A percentile compares a stretch with the other conserved stretches of the same genome.
phyloP scores from a whole-genome alignment of 306 rosid species.

The Cucumis cinereus region DNA sequence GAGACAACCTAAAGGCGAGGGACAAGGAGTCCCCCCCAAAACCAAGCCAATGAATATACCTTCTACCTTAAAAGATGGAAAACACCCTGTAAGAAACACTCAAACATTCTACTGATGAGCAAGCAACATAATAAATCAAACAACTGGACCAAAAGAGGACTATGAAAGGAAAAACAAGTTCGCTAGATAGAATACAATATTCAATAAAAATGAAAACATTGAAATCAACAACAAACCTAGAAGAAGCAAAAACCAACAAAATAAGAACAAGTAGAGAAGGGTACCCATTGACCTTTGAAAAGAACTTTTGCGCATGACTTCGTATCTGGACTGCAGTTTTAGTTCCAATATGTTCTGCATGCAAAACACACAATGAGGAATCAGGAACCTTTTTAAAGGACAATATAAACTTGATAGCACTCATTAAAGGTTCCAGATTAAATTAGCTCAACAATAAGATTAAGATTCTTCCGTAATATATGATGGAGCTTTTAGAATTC shows the following conservation, averaged over 20 bases:
- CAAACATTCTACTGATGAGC: not conserved
- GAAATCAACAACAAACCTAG: conserved; percentile 8
- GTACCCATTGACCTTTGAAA: conserved; percentile 78
- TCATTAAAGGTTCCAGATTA: conserved; percentile 3
- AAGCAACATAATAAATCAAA: not conserved
- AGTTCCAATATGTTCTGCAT: conserved; percentile 94
- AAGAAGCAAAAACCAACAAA: not conserved
- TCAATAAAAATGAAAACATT: not conserved
- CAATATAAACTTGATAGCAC: not conserved
- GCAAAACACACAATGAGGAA: conserved; percentile 12
- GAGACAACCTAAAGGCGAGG: too few relatives aligned
- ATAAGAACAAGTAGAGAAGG: conserved; percentile 27
- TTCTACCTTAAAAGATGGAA: not conserved
- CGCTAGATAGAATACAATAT: not conserved
- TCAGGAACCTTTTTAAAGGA: not conserved
- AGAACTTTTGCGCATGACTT: conserved; percentile 99
- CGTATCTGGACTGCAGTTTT: conserved; percentile 99
- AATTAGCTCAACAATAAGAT: not conserved
- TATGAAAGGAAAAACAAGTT: not conserved
- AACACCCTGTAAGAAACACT: not conserved
- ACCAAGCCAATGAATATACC: not conserved
- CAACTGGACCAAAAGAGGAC: not conserved
- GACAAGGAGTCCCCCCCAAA: too few relatives aligned
- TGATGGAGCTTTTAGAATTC: too few relatives aligned
- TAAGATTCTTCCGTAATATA: too few relatives aligned